A percentile compares a stretch with the other conserved stretches of the same genome.
Conservation (phyloP, 805 yeast genomes). For the Spathaspora passalidarum region DNA sequence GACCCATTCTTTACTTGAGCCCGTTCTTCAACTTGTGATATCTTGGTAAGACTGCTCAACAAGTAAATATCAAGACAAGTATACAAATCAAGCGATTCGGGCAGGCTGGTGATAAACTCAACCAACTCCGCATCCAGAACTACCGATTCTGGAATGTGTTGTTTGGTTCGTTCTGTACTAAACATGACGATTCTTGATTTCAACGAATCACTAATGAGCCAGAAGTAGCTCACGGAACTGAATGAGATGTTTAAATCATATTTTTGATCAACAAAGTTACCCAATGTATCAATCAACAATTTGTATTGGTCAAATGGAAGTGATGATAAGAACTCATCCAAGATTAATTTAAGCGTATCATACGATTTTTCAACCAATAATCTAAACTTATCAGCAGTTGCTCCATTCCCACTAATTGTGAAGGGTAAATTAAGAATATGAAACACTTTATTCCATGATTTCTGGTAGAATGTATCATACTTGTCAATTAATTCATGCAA, state of each 20-base stretch:
- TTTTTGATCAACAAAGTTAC: conserved; percentile 66
- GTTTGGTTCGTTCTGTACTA: neutral
- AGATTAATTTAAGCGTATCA: conserved; percentile 75
- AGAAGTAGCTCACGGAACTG: conserved; percentile 86
- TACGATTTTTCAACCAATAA: conserved; percentile 66
- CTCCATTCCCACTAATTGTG: conserved; percentile 18
- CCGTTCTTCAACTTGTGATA: conserved; percentile 57
- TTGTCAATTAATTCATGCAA: conserved; percentile 74
- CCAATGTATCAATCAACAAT: conserved; percentile 66
- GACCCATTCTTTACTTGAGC: conserved; percentile 88
- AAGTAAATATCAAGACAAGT: conserved; percentile 36
- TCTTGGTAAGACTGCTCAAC: conserved; percentile 55
- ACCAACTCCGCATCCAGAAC: conserved; percentile 9
- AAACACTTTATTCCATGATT: conserved; percentile 77
- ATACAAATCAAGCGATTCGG: conserved; percentile 5
- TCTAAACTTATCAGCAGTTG: conserved; percentile 45
- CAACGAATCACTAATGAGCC: conserved; percentile 82
- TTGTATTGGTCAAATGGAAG: conserved; percentile 66
- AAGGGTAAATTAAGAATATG: conserved; percentile 61
- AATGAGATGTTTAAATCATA: conserved; percentile 84
- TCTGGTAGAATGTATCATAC: conserved; percentile 56
- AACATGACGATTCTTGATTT: conserved; percentile 17
- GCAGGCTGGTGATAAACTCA: conserved; percentile 3
- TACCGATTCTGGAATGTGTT: neutral
- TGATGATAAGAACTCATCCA: conserved; percentile 78